A percentile compares a stretch with the other conserved stretches of the same genome.
Conservation (phyloP, 306 rosid genomes). For the Sechiopsis laciniata region DNA sequence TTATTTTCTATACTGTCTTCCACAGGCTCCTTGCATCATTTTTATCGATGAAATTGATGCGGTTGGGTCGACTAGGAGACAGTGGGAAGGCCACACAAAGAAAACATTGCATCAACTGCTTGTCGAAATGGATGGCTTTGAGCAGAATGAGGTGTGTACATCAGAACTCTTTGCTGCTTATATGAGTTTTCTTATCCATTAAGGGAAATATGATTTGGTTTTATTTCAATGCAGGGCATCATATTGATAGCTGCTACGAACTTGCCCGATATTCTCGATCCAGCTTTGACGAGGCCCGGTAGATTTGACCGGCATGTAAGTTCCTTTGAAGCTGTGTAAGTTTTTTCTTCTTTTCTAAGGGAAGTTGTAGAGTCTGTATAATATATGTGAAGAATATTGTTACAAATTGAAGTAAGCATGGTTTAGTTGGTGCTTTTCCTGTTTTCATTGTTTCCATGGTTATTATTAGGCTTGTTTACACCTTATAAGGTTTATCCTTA, state of each 20-base stretch:
- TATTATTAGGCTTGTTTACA: no score
- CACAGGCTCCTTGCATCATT: slow-evolving; percentile 93
- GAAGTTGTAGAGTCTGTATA: not conserved
- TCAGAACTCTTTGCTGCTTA: not conserved
- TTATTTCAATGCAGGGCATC: slow-evolving; percentile 62
- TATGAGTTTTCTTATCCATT: slow-evolving; percentile 23
- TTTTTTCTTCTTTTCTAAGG: not conserved
- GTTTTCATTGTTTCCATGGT: no score
- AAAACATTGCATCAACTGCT: slow-evolving; percentile 95
- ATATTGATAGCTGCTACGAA: slow-evolving; percentile 98
- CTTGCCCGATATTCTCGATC: slow-evolving; percentile 98
- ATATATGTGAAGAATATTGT: no score
- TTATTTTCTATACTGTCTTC: not conserved
- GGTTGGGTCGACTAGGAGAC: slow-evolving; percentile 93
- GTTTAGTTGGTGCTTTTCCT: no score
- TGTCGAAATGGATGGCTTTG: slow-evolving; percentile 99
- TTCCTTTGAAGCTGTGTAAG: slow-evolving; percentile 7
- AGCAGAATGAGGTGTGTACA: slow-evolving; percentile 88
- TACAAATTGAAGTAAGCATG: no score
- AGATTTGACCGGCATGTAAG: slow-evolving; percentile 99
- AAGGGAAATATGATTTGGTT: slow-evolving; percentile 4
- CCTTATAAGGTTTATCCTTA: no score
- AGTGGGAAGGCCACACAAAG: slow-evolving; percentile 98
- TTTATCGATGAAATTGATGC: slow-evolving; percentile 99
- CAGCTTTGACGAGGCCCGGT: slow-evolving; percentile 98